A percentile compares a stretch with the other conserved stretches of the same genome.
phyloP scores from a whole-genome alignment of 192 early-diverging fungal species.

The Dimargaris verticillata region DNA sequence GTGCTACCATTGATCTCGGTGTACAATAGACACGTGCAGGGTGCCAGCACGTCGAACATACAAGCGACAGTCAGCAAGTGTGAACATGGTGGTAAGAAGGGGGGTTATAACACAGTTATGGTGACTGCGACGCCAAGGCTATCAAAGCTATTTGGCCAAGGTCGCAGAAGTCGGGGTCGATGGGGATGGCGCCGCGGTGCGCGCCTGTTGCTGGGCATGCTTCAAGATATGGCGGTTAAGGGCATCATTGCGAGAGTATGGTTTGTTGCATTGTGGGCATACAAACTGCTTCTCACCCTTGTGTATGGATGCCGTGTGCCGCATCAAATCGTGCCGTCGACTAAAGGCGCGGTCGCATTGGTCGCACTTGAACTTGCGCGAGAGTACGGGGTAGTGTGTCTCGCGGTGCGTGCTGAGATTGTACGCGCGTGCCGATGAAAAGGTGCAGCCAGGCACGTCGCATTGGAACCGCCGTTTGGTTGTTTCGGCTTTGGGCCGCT shows the following conservation, averaged over 20 bases:
- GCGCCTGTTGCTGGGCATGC: too few relatives aligned
- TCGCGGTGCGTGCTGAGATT: slow-evolving; percentile 69
- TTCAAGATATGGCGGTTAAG: slow-evolving; percentile 31
- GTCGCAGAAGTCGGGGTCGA: too few relatives aligned
- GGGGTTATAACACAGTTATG: too few relatives aligned
- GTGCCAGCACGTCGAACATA: too few relatives aligned
- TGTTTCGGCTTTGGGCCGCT: background rate
- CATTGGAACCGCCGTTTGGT: slow-evolving; percentile 5
- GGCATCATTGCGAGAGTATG: slow-evolving; percentile 34
- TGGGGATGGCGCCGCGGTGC: too few relatives aligned
- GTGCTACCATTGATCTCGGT: too few relatives aligned
- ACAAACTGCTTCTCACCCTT: slow-evolving; percentile 28
- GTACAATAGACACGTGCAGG: too few relatives aligned
- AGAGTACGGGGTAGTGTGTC: slow-evolving; percentile 44
- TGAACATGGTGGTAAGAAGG: too few relatives aligned
- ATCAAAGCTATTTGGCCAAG: too few relatives aligned
- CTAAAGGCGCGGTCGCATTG: slow-evolving; percentile 51
- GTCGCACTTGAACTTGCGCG: slow-evolving; percentile 35
- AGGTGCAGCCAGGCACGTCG: slow-evolving; percentile 32
- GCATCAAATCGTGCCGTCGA: slow-evolving; percentile 61
- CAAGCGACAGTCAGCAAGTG: too few relatives aligned
- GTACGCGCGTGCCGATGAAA: slow-evolving; percentile 62
- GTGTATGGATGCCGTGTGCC: slow-evolving; percentile 45
- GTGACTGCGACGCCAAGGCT: too few relatives aligned
- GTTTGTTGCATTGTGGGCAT: slow-evolving; percentile 33